Base-by-base conservation (phyloP, 1,139 yeast genomes). In the Yueomyces sp. region DNA sequence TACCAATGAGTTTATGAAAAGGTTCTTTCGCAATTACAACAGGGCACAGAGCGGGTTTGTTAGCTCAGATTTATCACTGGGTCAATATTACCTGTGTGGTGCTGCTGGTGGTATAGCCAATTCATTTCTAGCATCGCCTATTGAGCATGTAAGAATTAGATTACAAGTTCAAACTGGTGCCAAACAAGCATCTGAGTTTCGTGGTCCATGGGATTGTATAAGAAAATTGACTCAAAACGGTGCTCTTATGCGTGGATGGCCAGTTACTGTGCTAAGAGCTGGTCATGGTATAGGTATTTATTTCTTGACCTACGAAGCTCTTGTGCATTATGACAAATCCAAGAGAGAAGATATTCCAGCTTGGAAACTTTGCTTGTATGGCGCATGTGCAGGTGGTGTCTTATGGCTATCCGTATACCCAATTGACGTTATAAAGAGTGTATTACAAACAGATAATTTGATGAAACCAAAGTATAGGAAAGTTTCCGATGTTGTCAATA, bases 1-100 rank as follows among this genome's bases (percentile, higher is more conserved):
- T 39, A 95, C 86, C 36, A 89, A 89, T 59, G 97, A 91, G 62
- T 82, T 72, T 56, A 85, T 89, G 96, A 91, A 91, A 65, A 72
- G 97, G 55, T 65, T 63, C 38, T 57, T 59, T 41, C 52, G 46
- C 37, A 39, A 45, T 26, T 39, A 41, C n/a, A 50, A 49, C 36
- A 39, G 44, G 5, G 38, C 9, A 64, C 19, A 2, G 19, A 68
- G 42, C 26, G 12, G 31, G 9, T 30, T 41, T 25, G 39, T 36
- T 4, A 33, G 39, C 28, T 60, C 59, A 40, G 58, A 67, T 33
- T 65, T 73, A 47, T 60, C 67, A 38, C 68, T 73, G 41, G 45
- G 60, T 27, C 93, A 89, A 60, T 86, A 76, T 53, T 86, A 85
- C 65, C 54, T 69, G 26, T 76, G 93, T 58, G 97, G 97, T 52